These are phyloP conservation scores for Lactifluus pinguis DNA, from an alignment of 768 basidiomycete genomes.

Conservation along the genomic window DNA sequence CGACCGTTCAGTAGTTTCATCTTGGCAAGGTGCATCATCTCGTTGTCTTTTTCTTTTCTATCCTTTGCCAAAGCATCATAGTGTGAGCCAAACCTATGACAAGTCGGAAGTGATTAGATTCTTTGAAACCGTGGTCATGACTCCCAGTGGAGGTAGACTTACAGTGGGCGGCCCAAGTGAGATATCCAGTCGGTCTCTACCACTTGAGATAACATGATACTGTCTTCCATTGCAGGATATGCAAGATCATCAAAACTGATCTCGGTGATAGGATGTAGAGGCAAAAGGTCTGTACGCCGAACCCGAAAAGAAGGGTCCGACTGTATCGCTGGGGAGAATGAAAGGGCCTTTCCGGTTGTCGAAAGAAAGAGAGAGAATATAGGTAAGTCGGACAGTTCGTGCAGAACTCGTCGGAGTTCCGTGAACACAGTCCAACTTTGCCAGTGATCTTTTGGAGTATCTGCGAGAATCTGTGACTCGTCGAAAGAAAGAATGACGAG, in stretches of 20 bases:
- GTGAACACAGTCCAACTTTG: neutral
- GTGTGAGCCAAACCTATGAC: neutral
- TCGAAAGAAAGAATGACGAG: neutral
- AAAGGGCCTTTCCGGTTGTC: neutral
- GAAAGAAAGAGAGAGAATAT: neutral
- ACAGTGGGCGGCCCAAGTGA: conserved; percentile 3
- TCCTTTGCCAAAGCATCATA: neutral
- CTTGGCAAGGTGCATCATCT: neutral
- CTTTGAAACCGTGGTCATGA: neutral
- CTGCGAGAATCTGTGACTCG: neutral
- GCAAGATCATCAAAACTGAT: neutral
- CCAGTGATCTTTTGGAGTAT: neutral
- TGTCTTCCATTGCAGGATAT: neutral
- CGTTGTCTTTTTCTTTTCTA: neutral
- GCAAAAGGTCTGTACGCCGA: neutral
- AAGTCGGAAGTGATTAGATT: neutral
- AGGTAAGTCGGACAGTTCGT: neutral
- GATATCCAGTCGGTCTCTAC: neutral
- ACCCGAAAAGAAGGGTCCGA: neutral
- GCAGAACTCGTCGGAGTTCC: neutral
- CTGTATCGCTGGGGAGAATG: neutral
- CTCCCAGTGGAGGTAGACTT: neutral
- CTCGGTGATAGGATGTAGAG: neutral
- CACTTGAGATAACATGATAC: neutral
- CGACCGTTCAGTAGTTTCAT: neutral